These are phyloP conservation scores for Naegleria gruberi DNA, from an alignment of 208 protist species.

Conservation along the genomic window DNA sequence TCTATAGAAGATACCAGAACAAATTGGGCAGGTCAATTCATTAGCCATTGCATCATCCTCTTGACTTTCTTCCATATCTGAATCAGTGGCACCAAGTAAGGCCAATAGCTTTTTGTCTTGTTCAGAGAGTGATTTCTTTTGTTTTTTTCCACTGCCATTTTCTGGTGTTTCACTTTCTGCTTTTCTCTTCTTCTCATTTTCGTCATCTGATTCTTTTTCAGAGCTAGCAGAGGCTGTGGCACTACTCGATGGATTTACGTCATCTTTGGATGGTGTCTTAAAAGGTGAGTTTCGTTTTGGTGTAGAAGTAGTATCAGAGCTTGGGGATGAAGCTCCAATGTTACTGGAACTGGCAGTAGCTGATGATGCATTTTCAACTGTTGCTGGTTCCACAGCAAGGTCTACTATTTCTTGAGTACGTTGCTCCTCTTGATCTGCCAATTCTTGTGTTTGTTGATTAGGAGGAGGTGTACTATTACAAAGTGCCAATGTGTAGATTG, in stretches of 20 bases:
- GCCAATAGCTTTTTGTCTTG: not conserved
- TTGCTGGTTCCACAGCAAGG: too few relatives aligned
- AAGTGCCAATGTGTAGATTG: not conserved
- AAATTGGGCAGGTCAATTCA: conserved; percentile 68
- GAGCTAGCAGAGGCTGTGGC: not conserved
- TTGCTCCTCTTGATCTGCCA: not conserved
- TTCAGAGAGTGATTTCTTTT: not conserved
- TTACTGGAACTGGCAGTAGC: not conserved
- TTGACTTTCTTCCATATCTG: not conserved
- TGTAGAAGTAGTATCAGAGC: too few relatives aligned
- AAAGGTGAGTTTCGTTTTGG: too few relatives aligned
- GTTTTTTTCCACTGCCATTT: too few relatives aligned
- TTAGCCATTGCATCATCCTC: conserved; percentile 35
- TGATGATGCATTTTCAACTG: not conserved
- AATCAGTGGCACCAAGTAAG: too few relatives aligned
- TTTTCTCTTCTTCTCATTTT: not conserved
- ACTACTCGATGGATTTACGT: not conserved
- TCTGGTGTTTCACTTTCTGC: not conserved
- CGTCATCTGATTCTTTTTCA: not conserved
- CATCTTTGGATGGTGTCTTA: not conserved
- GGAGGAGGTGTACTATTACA: not conserved
- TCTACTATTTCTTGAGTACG: too few relatives aligned
- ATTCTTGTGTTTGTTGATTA: not conserved
- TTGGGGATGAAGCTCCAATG: not conserved
- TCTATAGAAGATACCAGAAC: conserved; percentile 53